Conservation (phyloP, 108 stramenopile genomes). For the Craspedostauros australis region DNA sequence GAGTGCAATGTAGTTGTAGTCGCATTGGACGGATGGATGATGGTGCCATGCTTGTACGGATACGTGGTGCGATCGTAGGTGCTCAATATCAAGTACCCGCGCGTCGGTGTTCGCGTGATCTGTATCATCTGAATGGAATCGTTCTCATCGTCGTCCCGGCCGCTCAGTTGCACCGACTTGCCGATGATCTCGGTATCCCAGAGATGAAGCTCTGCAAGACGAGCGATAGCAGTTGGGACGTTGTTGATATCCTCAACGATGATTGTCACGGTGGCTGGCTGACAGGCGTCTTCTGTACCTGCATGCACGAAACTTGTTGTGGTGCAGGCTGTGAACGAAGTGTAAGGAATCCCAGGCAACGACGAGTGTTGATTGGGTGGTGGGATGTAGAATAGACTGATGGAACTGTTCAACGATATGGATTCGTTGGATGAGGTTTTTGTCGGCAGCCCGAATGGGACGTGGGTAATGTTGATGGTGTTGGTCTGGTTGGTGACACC, state of each 20-base stretch:
- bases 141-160: conserved; percentile 28
- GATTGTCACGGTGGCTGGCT: conserved; percentile 15
- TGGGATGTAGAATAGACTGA: conserved; percentile 13
- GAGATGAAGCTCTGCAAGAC: background rate
- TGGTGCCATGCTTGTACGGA: too few species aligned
- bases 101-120: conserved; percentile 20
- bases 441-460: background rate
- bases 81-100: conserved; percentile 25
- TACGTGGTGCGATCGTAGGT: too few species aligned
- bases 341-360: conserved; percentile 8
- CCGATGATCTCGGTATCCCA: conserved; percentile 18
- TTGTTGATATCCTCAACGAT: conserved; percentile 33
- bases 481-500: background rate
- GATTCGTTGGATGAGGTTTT: background rate
- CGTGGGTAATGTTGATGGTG: conserved; percentile 1
- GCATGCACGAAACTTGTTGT: conserved; percentile 7
- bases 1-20: conserved; percentile 30
- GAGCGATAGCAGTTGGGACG: conserved; percentile 23
- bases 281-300: conserved; percentile 13
- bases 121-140: conserved; percentile 23
- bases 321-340: conserved; percentile 30
- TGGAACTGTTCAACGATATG: background rate
- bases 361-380: conserved; percentile 19
- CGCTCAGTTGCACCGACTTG: conserved; percentile 16
- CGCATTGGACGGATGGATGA: conserved; percentile 13